Evolutionary conservation across 371 early-diverging fungal genomes (phyloP).

Genomic region (Apophysomyces sp.): DNA sequence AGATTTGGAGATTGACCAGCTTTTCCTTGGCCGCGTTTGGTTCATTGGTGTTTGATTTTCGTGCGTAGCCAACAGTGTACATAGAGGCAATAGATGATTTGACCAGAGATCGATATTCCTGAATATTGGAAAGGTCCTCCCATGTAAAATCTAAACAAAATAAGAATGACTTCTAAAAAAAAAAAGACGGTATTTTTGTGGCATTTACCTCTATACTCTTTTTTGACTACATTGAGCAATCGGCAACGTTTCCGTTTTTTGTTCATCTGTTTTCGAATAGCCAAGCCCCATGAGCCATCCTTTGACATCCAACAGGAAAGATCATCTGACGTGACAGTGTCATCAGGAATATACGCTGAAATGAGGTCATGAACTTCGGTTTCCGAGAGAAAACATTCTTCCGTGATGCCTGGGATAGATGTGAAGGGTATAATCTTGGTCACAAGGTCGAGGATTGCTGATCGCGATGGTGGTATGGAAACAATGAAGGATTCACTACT

Average conservation of each 20-base stretch:
- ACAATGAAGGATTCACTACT: constrained; percentile 18
- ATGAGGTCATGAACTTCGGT: constrained; percentile 20
- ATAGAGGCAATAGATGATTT: constrained; percentile 21
- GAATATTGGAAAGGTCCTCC: constrained; percentile 23
- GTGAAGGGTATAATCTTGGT: constrained; percentile 18
- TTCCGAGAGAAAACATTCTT: constrained; percentile 24
- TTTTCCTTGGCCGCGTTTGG: constrained; percentile 24
- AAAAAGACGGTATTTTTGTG: constrained; percentile 9
- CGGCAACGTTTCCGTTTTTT: constrained; percentile 23
- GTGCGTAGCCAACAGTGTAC: constrained; percentile 24
- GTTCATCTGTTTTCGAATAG: constrained; percentile 20
- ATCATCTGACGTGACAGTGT: constrained; percentile 19
- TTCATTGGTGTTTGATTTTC: constrained; percentile 25
- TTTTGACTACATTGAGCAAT: constrained; percentile 24
- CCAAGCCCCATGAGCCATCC: constrained; percentile 23
- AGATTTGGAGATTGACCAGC: constrained; percentile 28
- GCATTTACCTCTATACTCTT: constrained; percentile 23
- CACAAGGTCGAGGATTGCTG: constrained; percentile 20
- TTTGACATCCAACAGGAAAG: constrained; percentile 23
- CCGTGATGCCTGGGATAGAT: constrained; percentile 19
- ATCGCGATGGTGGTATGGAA: constrained; percentile 19
- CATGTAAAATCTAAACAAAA: constrained; percentile 27
- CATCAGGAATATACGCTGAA: constrained; percentile 21
- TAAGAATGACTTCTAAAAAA: constrained; percentile 13
- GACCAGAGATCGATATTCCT: constrained; percentile 22